These are phyloP conservation scores for Xylogone sp. DNA, from an alignment of 2,329 filamentous ascomycete genomes.

Conservation along the genomic window DNA sequence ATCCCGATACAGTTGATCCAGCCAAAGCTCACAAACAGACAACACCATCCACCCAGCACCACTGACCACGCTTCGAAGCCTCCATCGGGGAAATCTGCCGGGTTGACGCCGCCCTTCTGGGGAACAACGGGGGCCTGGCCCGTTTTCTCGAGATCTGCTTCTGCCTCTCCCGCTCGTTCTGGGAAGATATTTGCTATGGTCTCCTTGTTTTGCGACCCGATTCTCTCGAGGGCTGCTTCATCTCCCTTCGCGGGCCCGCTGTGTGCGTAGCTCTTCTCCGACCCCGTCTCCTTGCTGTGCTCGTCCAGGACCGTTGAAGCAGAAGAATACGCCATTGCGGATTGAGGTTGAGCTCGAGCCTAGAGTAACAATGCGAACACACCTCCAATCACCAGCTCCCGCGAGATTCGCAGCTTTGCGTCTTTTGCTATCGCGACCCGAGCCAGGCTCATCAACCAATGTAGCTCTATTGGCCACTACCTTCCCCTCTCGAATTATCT, in stretches of 20 bases:
- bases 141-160: conserved; percentile 72
- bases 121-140: conserved; percentile 9
- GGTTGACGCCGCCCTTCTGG: conserved; percentile 27
- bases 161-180: conserved; percentile 85
- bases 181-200: conserved; percentile 60
- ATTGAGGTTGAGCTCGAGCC: background rate
- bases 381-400: no score
- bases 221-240: conserved; percentile 7
- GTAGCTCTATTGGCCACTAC: no score
- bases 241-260: background rate
- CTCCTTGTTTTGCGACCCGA: conserved; percentile 26
- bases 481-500: no score
- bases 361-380: no score
- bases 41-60: background rate
- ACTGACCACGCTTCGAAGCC: conserved; percentile 49
- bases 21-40: conserved; percentile 23
- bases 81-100: conserved; percentile 56
- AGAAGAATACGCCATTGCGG: background rate
- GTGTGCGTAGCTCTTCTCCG: background rate
- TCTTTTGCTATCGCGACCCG: no score
- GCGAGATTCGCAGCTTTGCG: no score
- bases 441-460: no score
- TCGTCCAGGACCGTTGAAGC: background rate
- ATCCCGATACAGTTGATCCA: conserved; percentile 42
- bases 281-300: background rate